These are phyloP conservation scores for Blastomyces parvus DNA, from an alignment of 2,329 filamentous ascomycete genomes.

Conservation along the genomic window DNA sequence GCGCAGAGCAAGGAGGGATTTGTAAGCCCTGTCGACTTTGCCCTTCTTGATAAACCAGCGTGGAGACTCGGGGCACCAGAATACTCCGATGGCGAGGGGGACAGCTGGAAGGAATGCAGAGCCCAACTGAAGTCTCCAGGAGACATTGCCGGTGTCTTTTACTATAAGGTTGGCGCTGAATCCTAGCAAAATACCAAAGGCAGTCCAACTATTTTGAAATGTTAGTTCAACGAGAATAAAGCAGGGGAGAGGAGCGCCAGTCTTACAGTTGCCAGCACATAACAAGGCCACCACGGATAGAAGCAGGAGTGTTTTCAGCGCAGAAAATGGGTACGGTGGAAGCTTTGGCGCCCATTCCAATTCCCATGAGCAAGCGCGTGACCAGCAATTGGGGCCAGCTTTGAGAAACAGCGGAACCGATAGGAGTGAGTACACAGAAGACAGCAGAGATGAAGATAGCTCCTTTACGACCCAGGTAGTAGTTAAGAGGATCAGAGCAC, in stretches of 20 bases:
- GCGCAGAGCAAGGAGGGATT: slow-evolving; percentile 48
- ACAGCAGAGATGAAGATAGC: slow-evolving; percentile 55
- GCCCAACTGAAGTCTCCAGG: slow-evolving; percentile 56
- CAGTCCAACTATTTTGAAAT: slow-evolving; percentile 35
- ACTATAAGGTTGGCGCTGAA: slow-evolving; percentile 57
- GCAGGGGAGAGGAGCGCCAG: slow-evolving; percentile 9
- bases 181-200: slow-evolving; percentile 58
- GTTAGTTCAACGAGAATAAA: slow-evolving; percentile 1
- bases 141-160: slow-evolving; percentile 47
- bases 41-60: slow-evolving; percentile 60
- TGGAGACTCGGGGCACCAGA: slow-evolving; percentile 55
- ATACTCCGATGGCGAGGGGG: slow-evolving; percentile 50
- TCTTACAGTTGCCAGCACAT: slow-evolving; percentile 45
- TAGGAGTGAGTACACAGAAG: slow-evolving; percentile 57
- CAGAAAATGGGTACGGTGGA: slow-evolving; percentile 49
- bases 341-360: slow-evolving; percentile 54
- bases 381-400: slow-evolving; percentile 50
- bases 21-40: slow-evolving; percentile 51
- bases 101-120: slow-evolving; percentile 58
- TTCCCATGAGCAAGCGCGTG: slow-evolving; percentile 49
- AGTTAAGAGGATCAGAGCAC: slow-evolving; percentile 57
- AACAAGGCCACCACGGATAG: slow-evolving; percentile 47
- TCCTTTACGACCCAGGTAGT: slow-evolving; percentile 50
- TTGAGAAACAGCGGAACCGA: slow-evolving; percentile 55
- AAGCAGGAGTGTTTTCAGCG: slow-evolving; percentile 47